Evolutionary conservation across 768 basidiomycete genomes (phyloP).

Genomic region (Russula sp.): DNA sequence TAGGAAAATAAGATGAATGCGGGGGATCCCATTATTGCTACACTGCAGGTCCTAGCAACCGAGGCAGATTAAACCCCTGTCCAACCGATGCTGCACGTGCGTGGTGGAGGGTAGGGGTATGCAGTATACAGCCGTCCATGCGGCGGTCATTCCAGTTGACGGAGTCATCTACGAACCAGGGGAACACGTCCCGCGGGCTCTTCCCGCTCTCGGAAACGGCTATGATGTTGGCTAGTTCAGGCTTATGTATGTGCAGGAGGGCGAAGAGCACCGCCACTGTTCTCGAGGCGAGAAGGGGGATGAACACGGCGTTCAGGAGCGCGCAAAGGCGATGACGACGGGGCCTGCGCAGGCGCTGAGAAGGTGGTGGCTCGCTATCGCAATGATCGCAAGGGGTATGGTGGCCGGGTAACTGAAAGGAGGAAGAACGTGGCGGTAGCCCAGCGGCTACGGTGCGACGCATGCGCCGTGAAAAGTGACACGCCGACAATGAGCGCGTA

Average conservation of each 20-base stretch:
- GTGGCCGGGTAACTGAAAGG: too few species aligned
- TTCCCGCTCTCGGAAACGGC: background rate
- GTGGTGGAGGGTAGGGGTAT: too few species aligned
- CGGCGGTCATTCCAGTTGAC: background rate
- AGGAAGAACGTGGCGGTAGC: too few species aligned
- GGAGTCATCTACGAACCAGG: conserved; percentile 1
- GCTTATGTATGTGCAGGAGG: conserved; percentile 12
- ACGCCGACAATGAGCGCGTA: too few species aligned
- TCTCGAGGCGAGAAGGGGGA: conserved; percentile 14
- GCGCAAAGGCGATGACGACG: conserved; percentile 8
- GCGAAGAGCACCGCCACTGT: background rate
- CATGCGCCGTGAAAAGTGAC: too few species aligned
- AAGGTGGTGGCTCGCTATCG: conserved; percentile 19
- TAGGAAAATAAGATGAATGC: too few species aligned
- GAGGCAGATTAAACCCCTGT: too few species aligned
- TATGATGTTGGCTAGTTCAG: background rate
- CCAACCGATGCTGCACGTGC: too few species aligned
- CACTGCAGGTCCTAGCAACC: too few species aligned
- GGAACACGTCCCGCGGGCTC: background rate
- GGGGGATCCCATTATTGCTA: too few species aligned
- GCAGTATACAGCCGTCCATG: background rate
- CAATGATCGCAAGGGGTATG: conserved; percentile 18
- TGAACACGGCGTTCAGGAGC: conserved; percentile 7
- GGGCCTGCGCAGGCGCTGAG: conserved; percentile 13
- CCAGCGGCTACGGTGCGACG: too few species aligned